Evolutionary conservation across 1,139 yeast species (phyloP).

Genomic region (Eremothecium gossypii): DNA sequence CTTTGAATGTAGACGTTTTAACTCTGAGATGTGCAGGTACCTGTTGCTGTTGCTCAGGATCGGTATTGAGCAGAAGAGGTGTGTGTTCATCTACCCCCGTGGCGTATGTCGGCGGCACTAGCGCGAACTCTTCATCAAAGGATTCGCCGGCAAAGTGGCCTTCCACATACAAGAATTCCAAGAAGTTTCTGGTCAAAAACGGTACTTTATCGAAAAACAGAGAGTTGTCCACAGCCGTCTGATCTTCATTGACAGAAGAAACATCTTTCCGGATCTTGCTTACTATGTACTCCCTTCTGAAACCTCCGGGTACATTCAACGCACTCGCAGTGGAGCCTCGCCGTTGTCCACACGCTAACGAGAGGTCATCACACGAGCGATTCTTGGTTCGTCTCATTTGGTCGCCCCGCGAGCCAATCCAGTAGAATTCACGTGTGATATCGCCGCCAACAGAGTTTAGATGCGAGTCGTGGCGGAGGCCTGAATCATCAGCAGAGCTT

Average conservation of each 20-base stretch:
- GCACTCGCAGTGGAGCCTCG: conserved; percentile 60
- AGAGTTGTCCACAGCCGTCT: conserved; percentile 7
- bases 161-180: conserved; percentile 64
- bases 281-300: conserved; percentile 56
- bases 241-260: conserved; percentile 6
- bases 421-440: conserved; percentile 53
- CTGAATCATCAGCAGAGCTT: conserved; percentile 8
- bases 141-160: conserved; percentile 84
- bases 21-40: conserved; percentile 32
- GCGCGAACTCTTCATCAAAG: conserved; percentile 57
- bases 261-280: conserved; percentile 31
- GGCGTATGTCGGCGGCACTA: conserved; percentile 29
- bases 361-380: conserved; percentile 26
- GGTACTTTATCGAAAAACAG: conserved; percentile 30
- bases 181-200: conserved; percentile 55
- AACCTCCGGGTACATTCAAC: conserved; percentile 71
- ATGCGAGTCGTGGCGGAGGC: conserved; percentile 12
- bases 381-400: conserved; percentile 24
- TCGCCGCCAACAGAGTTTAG: conserved; percentile 61
- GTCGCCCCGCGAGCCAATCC: conserved; percentile 15
- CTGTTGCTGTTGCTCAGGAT: conserved; percentile 3
- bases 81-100: conserved; percentile 38
- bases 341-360: conserved; percentile 13
- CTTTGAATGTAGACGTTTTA: conserved; percentile 58
- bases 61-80: conserved; percentile 32